Conservation (phyloP, 1,139 yeast species). For the Magnusiomyces tetraspermus region DNA sequence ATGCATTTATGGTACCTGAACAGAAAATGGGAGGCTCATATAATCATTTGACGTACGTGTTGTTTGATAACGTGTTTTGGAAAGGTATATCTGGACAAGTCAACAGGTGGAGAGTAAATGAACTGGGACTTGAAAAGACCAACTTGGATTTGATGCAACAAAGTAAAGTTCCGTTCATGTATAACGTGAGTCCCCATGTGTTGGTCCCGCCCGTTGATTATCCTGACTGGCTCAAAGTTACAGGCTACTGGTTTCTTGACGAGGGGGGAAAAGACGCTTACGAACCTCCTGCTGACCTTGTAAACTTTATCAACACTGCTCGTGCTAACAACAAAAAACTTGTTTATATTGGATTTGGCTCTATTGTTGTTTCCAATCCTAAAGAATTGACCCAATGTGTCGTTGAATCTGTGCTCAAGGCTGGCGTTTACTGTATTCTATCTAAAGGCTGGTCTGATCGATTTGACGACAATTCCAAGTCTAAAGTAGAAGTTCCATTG, state of each 20-base stretch:
- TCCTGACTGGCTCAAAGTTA: slow-evolving; percentile 87
- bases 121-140: slow-evolving; percentile 57
- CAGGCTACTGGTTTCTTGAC: slow-evolving; percentile 92
- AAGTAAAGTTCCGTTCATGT: slow-evolving; percentile 73
- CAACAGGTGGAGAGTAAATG: slow-evolving; percentile 73
- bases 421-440: slow-evolving; percentile 77
- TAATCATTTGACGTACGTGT: slow-evolving; percentile 81
- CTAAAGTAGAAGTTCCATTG: slow-evolving; percentile 42
- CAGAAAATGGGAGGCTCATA: slow-evolving; percentile 88
- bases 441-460: slow-evolving; percentile 96
- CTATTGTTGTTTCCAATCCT: slow-evolving; percentile 83
- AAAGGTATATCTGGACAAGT: slow-evolving; percentile 85
- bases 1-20: slow-evolving; percentile 91
- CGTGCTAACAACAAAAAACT: slow-evolving; percentile 51
- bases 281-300: slow-evolving; percentile 53
- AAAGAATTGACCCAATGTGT: slow-evolving; percentile 67
- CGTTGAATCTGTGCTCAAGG: slow-evolving; percentile 62
- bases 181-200: slow-evolving; percentile 78
- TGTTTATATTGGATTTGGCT: slow-evolving; percentile 92
- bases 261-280: slow-evolving; percentile 47
- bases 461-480: slow-evolving; percentile 32
- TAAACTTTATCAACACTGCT: slow-evolving; percentile 57
- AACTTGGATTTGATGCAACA: slow-evolving; percentile 64
- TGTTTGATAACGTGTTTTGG: slow-evolving; percentile 91
- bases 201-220: slow-evolving; percentile 91